Percentiles rank a stretch among this genome's conserved stretches.
These are phyloP conservation scores for Flaveria robusta DNA, from an alignment of 129 eudicot species.

Conservation along the genomic window DNA sequence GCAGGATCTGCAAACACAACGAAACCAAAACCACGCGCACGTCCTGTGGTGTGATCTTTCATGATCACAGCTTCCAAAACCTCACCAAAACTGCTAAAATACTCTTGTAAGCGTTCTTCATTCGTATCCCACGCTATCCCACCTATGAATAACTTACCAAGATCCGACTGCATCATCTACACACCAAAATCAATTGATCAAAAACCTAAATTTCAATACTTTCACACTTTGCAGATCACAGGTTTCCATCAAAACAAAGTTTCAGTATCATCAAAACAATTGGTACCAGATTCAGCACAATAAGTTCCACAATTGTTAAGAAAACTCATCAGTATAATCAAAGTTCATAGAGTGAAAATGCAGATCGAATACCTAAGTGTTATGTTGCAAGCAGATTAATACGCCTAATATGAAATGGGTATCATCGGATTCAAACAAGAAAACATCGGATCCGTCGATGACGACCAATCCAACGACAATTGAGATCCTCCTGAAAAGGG, in stretches of 20 bases:
- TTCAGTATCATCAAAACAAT: conserved; percentile 2
- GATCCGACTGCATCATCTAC: conserved; percentile 62
- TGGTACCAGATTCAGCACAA: background rate
- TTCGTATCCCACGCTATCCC: conserved; percentile 83
- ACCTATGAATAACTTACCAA: conserved; percentile 72
- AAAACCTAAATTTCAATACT: conserved; percentile 7
- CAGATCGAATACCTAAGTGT: conserved; percentile 47
- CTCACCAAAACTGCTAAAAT: conserved; percentile 63
- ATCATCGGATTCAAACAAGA: conserved; percentile 45
- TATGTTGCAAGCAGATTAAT: conserved; percentile 20
- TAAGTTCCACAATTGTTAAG: background rate
- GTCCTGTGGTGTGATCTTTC: conserved; percentile 71
- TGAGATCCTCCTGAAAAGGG: conserved; percentile 31
- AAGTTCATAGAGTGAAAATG: conserved; percentile 28
- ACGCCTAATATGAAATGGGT: conserved; percentile 2
- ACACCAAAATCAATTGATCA: conserved; percentile 20
- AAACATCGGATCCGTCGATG: conserved; percentile 47
- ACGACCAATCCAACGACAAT: conserved; percentile 36
- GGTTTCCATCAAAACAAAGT: background rate
- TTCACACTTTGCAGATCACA: background rate
- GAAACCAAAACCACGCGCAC: conserved; percentile 82
- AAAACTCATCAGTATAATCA: conserved; percentile 7
- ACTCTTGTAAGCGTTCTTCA: conserved; percentile 65
- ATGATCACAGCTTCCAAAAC: conserved; percentile 69
- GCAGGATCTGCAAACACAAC: conserved; percentile 69